Percentiles rank a stretch among this genome's conserved stretches.
Evolutionary conservation across 2,329 filamentous ascomycete species (phyloP).

Genomic region (Hypoxylon sp.): DNA sequence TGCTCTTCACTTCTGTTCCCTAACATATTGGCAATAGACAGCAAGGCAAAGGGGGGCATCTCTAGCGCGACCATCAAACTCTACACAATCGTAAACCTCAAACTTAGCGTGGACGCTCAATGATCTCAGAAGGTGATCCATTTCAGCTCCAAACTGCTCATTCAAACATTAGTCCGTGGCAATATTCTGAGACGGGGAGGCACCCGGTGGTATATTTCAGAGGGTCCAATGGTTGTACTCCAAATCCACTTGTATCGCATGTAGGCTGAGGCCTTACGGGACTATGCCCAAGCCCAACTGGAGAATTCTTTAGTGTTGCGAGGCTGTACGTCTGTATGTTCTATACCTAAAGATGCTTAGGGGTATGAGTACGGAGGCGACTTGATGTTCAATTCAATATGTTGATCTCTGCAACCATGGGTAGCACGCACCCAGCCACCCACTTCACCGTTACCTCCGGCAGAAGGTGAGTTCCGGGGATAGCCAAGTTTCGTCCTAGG

Average conservation of each 20-base stretch:
- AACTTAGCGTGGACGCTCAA: conserved; percentile 21
- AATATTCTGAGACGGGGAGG: conserved; percentile 26
- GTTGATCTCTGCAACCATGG: conserved; percentile 39
- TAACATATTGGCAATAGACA: background rate
- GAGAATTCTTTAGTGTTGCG: conserved; percentile 4
- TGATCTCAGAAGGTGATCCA: conserved; percentile 32
- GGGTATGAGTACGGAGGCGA: conserved; percentile 29
- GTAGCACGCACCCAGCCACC: conserved; percentile 28
- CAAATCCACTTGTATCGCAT: conserved; percentile 1
- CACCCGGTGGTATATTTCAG: conserved; percentile 1
- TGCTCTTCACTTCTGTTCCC: background rate
- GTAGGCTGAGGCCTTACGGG: conserved; percentile 5
- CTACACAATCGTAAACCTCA: conserved; percentile 16
- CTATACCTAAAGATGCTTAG: conserved; percentile 14
- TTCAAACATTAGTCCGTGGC: conserved; percentile 39
- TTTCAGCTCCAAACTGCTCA: conserved; percentile 10
- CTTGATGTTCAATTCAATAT: conserved; percentile 32
- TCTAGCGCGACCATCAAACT: background rate
- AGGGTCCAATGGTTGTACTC: conserved; percentile 1
- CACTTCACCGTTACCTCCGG: conserved; percentile 18
- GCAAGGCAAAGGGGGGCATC: background rate
- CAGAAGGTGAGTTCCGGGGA: conserved; percentile 22
- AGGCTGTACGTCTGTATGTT: conserved; percentile 32
- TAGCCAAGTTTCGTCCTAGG: conserved; percentile 19
- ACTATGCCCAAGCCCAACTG: conserved; percentile 8